Conservation (phyloP, 495 filamentous ascomycete species). For the Aspergillus homomorphus region DNA sequence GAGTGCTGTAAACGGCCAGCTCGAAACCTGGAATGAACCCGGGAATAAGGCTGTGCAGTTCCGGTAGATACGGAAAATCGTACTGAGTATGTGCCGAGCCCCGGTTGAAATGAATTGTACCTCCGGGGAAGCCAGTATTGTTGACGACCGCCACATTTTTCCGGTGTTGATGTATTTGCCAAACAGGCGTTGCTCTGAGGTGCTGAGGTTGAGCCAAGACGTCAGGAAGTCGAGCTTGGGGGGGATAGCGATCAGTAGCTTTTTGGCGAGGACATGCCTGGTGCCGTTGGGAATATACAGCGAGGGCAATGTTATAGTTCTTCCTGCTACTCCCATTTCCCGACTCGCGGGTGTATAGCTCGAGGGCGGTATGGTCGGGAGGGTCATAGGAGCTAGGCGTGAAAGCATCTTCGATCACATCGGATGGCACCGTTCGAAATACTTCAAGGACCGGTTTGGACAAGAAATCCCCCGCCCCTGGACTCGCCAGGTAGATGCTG, state of each 20-base stretch:
- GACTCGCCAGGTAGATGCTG: neutral
- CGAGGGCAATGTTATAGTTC: neutral
- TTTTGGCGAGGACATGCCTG: neutral
- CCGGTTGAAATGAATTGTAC: neutral
- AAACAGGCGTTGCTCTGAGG: neutral
- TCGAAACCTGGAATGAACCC: neutral
- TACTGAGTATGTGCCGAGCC: neutral
- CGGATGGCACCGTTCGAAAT: neutral
- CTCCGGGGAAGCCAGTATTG: neutral
- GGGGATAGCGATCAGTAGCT: slow-evolving; percentile 3
- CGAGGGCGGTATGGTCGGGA: neutral
- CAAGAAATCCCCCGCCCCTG: neutral
- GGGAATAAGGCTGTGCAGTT: neutral
- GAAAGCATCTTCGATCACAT: neutral
- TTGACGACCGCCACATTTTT: neutral
- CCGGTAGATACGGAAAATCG: neutral
- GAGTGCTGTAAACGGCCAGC: neutral
- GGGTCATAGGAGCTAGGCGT: neutral
- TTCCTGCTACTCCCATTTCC: neutral
- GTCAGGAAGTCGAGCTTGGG: neutral
- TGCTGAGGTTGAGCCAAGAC: neutral
- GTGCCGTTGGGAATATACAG: neutral
- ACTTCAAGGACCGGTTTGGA: neutral
- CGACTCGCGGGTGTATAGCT: neutral
- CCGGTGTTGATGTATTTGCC: slow-evolving; percentile 1